phyloP scores from a whole-genome alignment of 2,329 filamentous ascomycete genomes.

The Fusarium sp. region DNA sequence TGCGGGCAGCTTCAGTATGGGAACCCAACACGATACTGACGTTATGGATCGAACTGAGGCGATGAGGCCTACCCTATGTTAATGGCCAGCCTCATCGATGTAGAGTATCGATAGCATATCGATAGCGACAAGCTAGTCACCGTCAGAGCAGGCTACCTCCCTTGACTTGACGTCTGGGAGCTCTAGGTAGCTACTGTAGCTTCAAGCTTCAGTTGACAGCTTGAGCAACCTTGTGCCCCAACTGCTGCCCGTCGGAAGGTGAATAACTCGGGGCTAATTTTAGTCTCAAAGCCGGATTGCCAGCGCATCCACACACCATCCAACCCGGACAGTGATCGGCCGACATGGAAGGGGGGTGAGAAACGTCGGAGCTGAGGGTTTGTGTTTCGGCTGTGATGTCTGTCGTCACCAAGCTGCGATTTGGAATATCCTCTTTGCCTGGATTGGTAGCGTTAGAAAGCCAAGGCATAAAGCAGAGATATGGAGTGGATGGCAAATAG shows the following conservation, averaged over 20 bases:
- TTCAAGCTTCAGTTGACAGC: constrained; percentile 13
- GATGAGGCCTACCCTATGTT: constrained; percentile 6
- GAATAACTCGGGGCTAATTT: constrained; percentile 43
- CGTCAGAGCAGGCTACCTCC: constrained; percentile 33
- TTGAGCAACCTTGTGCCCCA: constrained; percentile 24
- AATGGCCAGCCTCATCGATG: constrained; percentile 14
- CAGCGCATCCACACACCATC: constrained; percentile 46
- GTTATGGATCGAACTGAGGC: constrained; percentile 18
- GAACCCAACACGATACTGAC: constrained; percentile 22
- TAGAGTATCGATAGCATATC: constrained; percentile 32
- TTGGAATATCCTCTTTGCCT: constrained; percentile 10
- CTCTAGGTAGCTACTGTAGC: not conserved
- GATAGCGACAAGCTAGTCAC: constrained; percentile 22
- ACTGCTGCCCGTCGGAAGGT: constrained; percentile 30
- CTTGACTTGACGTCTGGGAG: constrained; percentile 14
- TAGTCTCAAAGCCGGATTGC: constrained; percentile 41
- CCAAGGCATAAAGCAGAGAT: constrained; percentile 3
- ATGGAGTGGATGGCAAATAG: not conserved
- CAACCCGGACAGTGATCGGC: constrained; percentile 39
- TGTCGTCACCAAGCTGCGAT: constrained; percentile 32
- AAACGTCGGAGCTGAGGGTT: constrained; percentile 25
- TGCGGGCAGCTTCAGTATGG: constrained; percentile 24
- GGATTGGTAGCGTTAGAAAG: not conserved
- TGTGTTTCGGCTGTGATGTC: constrained; percentile 29
- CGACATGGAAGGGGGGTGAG: constrained; percentile 39